Base-by-base conservation (phyloP, 352 stramenopile genomes). In the Pythium periplocum region DNA sequence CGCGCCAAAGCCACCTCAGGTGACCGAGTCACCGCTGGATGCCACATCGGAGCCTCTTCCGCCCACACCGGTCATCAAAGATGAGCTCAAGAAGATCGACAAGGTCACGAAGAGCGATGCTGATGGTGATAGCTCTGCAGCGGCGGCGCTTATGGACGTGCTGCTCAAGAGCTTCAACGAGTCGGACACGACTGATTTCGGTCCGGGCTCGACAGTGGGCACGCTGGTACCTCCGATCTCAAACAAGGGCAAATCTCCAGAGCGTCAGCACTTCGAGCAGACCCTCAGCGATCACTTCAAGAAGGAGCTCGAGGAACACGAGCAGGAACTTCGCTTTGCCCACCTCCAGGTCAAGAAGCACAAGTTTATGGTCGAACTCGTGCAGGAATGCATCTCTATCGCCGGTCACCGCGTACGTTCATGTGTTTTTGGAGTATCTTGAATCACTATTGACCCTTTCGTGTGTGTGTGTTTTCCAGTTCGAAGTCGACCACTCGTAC, bases 291-390 rank as follows among this genome's bases (percentile, higher is more conserved):
- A 59, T 40, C 37, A 32, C 6, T 55, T 64, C 45, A 5, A 42
- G 12, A n/a, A 41, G 1, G 45, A 59, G 30, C 11, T 56, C 31
- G 26, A 42, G 5, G 58, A 65, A 10, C 51, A 48, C 36, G 31
- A 17, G 51, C 45, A 65, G 38, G 33, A 48, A 4, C 40, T 65
- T 26, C 36, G 35, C 11, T 60, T 43, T 40, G 52, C 52, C 2
- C 43, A 48, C 8, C 10, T 65, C 9, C 34, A 55, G 40, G 35
- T 58, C 37, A 59, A 56, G 38, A 65, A 65, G 52, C 57, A 60
- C 11, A 30, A 26, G 33, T 60, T 60, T 30, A 42, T 65, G 30
- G 6, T 56, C 3, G 52, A 60, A 11, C 58, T 65, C 35, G 26
- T 65, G 10, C 37, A 57, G 7, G 11, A 39, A n/a, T 65, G 58